Conservation (phyloP, 371 early-diverging fungal genomes). For the Circinella minor region DNA sequence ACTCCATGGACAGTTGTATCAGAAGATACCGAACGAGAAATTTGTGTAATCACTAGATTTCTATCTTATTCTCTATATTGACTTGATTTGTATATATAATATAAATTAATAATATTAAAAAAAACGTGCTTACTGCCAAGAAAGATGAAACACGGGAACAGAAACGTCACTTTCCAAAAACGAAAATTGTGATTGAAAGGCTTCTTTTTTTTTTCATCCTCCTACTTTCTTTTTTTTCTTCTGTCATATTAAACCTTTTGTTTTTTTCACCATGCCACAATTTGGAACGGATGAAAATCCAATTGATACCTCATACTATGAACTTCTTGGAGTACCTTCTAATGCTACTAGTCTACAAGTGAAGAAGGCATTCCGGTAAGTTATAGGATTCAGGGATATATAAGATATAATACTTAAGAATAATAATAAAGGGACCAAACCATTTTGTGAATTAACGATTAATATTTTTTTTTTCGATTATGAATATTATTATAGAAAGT, state of each 20-base stretch:
- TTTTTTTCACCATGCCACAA: conserved; percentile 33
- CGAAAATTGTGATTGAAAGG: not conserved
- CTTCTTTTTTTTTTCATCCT: conserved; percentile 8
- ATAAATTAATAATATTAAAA: not conserved
- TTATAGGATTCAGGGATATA: not conserved
- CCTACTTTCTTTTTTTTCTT: conserved; percentile 1
- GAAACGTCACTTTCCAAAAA: conserved; percentile 2
- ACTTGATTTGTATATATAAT: not conserved
- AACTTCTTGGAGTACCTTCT: conserved; percentile 80
- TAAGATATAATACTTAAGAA: too few relatives aligned
- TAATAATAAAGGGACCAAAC: not conserved
- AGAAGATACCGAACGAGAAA: not conserved
- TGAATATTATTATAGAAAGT: conserved; percentile 32
- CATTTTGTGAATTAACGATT: conserved; percentile 52
- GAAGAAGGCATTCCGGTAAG: conserved; percentile 91
- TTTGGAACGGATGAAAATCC: conserved; percentile 76
- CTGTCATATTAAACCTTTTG: not conserved
- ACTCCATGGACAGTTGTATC: conserved; percentile 7
- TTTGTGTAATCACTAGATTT: conserved; percentile 9
- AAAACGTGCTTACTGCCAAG: not conserved
- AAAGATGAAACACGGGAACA: conserved; percentile 7
- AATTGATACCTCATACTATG: conserved; percentile 82
- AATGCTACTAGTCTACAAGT: conserved; percentile 87
- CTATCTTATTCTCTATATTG: conserved; percentile 5
- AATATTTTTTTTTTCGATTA: not conserved